Evolutionary conservation across 768 basidiomycete species (phyloP), one percentile per base, ranked within the genome.

Genomic region (Polyporus arcularius): DNA sequence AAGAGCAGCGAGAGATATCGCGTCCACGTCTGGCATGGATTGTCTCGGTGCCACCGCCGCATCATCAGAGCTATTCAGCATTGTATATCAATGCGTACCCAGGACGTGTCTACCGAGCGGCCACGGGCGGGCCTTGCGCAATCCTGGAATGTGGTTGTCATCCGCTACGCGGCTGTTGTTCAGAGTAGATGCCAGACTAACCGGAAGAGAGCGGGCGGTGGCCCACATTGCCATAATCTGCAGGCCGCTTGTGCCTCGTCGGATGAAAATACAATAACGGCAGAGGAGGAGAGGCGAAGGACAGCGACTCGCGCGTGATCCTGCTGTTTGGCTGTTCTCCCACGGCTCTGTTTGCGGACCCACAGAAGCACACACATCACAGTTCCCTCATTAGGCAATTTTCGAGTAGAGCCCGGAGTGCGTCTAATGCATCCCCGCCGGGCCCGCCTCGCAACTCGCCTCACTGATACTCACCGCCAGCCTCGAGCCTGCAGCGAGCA

Each of bases 301-400:
- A 26, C 10, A 15, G 48, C 39, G 32, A 9, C 39, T 43, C 40
- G 35, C 35, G 35, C 35, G 54, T 52, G 51, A 39, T 43, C 55
- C 26, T 5, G 21, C 21, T 48, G 14, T 30, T 48, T 48, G 46
- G 26, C n/a, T 14, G 16, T 12, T 8, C 49, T 60, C 52, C 52
- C 52, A 53, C 53, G 53, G 5, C 15, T 21, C 31, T n/a, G 21
- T 18, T n/a, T 39, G 35, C 39, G 53, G 53, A 55, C 53, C 53
- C 53, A 55, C 50, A 52, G 16, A 52, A 16, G 32, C 50, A 52
- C 53, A 55, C 53, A 54, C 40, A 21, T 28, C 40, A 55, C 3
- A 45, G n/a, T 30, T 31, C 12, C 40, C 28, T 32, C 4, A 43
- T 45, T 15, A 11, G 30, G 53, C 5, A 55, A 41, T 35, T 51